Base-by-base conservation (phyloP, 768 basidiomycete species). In the Neoboletus subvelutipes region DNA sequence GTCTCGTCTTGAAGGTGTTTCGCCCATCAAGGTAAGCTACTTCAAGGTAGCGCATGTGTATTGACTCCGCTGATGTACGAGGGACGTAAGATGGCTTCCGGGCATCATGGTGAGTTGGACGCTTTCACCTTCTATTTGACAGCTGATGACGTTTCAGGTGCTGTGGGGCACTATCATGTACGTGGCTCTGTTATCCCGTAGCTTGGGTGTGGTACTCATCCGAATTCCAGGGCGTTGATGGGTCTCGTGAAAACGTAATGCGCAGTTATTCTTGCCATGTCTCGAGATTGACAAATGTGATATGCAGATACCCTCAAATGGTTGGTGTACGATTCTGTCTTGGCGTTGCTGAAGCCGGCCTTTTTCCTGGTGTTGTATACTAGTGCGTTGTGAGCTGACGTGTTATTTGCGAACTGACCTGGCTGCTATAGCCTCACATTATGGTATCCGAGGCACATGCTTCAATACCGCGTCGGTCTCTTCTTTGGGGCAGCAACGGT, bases 291-390 rank as follows among this genome's bases (percentile, higher is more conserved):
- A 53, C 31, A 24, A 5, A 50, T 24, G 17, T 34, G 26, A n/a
- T 20, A 20, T 41, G 5, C 59, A 87, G 86, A 26, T 88, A 84
- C 63, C 79, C 79, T 10, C 80, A 87, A 64, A 78, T 88, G 15
- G 78, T 86, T 13, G 85, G 78, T 20, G 76, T 75, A 11, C 80
- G 86, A 11, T 70, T 83, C 8, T 81, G 79, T 56, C 79, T 89
- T 0, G 88, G 88, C 3, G 64, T 86, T 2, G 80, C 85, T 0
- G 88, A 90, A 70, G 84, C 86, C 5, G 87, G 88, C 4, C 66
- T 88, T 11, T 90, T 86, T 68, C 87, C 88, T 12, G 87, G 87
- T 26, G 84, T 89, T 11, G 80, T 82, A 0, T 91, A 87, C 73
- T 90, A 87, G 87, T 87, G 54, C 45, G 79, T 67, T 33, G 46